Evolutionary conservation across 768 basidiomycete genomes (phyloP), one percentile per base, ranked within the genome.

Genomic region (Pleurotus djamor): DNA sequence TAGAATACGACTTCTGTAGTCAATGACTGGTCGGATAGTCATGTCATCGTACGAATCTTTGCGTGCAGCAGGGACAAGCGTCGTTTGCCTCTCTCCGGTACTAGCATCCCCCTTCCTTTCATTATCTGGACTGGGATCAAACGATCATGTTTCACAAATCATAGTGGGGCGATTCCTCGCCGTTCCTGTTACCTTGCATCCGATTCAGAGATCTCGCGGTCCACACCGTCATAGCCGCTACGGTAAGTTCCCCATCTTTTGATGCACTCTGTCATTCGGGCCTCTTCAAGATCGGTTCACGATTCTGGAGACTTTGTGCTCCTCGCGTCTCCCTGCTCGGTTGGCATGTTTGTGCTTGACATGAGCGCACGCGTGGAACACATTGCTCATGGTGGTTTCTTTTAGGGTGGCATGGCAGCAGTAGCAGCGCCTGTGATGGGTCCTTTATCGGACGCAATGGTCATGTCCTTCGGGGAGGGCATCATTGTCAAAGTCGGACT

Each of bases 101-200:
- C 63, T 80, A n/a, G 7, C 72, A 36, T 28, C 33, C 35, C 47
- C 44, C 6, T 52, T 54, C 60, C 57, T 52, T 54, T 51, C 52
- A 16, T 52, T 13, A 34, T 59, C 44, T 52, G 45, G 16, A 45
- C 4, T 21, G 45, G 56, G 28, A 36, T 61, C n/a, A 28, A 33
- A 48, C 43, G 13, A 41, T 50, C 36, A 44, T 36, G 32, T 4
- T 62, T 59, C 36, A 59, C 34, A 47, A 28, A 5, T 60, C 8
- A 45, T 62, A 86, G 81, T 86, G 85, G 85, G 84, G 84, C 0
- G 84, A 87, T 64, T 86, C 84, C 3, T 84, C 82, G 10, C 85
- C 86, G 13, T 68, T 87, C 4, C 73, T 85, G 17, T 76, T 88
- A 17, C 85, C 86, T 12, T 86, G 85, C 68, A 82, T 88, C 47